Conservation (phyloP, 1,139 yeast genomes). For the Williopsis jadinii region DNA sequence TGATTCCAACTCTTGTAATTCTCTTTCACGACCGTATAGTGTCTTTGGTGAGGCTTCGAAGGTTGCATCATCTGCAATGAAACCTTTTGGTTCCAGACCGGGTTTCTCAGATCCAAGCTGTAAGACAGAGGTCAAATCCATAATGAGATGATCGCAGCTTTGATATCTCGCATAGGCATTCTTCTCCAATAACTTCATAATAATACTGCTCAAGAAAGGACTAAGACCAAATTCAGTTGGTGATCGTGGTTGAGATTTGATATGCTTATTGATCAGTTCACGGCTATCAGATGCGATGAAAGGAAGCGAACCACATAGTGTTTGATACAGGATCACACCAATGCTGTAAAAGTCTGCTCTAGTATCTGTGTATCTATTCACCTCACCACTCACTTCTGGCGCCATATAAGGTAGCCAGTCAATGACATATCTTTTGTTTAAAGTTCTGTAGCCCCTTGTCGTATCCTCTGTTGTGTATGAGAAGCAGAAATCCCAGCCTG, state of each 20-base stretch:
- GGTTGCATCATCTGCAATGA: neutral
- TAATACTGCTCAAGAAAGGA: constrained; percentile 29
- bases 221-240: constrained; percentile 9
- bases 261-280: constrained; percentile 36
- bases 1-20: constrained; percentile 25
- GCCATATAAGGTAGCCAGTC: constrained; percentile 43
- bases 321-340: constrained; percentile 45
- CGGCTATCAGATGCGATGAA: constrained; percentile 37
- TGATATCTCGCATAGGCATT: constrained; percentile 37
- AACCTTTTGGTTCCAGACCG: too few species aligned
- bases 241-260: constrained; percentile 32
- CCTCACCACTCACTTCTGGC: constrained; percentile 44
- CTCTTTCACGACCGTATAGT: constrained; percentile 34
- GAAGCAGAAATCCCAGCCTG: constrained; percentile 48
- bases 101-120: neutral
- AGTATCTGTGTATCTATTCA: constrained; percentile 36
- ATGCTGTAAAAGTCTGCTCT: constrained; percentile 46
- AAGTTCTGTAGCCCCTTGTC: constrained; percentile 21
- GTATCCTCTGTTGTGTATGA: constrained; percentile 39
- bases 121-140: constrained; percentile 30
- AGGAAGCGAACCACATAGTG: constrained; percentile 40
- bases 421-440: constrained; percentile 24
- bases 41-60: constrained; percentile 24
- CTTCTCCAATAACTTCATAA: constrained; percentile 41
- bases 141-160: constrained; percentile 31